phyloP scores from a whole-genome alignment of 1,284 basidiomycete genomes.

The Ustilago xerochloae region DNA sequence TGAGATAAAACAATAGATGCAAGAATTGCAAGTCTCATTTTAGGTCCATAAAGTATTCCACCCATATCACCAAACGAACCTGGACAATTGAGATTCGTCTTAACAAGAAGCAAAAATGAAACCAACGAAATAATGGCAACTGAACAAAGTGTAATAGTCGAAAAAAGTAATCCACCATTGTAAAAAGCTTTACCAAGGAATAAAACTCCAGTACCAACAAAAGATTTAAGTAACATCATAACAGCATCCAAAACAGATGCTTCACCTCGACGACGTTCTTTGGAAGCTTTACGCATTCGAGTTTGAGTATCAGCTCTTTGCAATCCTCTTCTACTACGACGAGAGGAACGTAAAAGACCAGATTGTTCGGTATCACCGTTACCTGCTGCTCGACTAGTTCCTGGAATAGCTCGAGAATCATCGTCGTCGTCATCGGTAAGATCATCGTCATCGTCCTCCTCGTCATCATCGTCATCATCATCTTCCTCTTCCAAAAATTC shows the following conservation, averaged over 20 bases:
- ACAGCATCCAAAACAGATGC: conserved; percentile 65
- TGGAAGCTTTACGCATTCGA: conserved; percentile 53
- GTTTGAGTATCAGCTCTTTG: conserved; percentile 39
- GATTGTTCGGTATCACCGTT: conserved; percentile 53
- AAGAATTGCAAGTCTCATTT: conserved; percentile 91
- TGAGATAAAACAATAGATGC: conserved; percentile 89
- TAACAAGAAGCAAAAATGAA: conserved; percentile 91
- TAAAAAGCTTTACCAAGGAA: conserved; percentile 98
- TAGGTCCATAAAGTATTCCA: conserved; percentile 87
- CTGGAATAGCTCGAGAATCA: conserved; percentile 35
- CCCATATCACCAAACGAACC: conserved; percentile 98
- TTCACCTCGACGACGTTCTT: conserved; percentile 58
- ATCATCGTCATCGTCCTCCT: conserved; percentile 55
- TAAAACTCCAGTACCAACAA: conserved; percentile 94
- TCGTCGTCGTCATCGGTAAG: conserved; percentile 43
- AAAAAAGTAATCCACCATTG: conserved; percentile 95
- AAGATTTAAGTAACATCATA: conserved; percentile 77
- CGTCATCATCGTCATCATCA: conserved; percentile 55
- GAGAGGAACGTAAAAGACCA: conserved; percentile 39
- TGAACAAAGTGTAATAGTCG: conserved; percentile 78
- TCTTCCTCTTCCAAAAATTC: conserved; percentile 63
- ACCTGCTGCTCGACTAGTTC: conserved; percentile 45
- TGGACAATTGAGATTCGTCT: conserved; percentile 87
- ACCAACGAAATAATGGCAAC: conserved; percentile 91
- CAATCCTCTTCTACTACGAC: conserved; percentile 27